phyloP scores from a whole-genome alignment of 78 protist genomes.

The Protostelium mycophagum region DNA sequence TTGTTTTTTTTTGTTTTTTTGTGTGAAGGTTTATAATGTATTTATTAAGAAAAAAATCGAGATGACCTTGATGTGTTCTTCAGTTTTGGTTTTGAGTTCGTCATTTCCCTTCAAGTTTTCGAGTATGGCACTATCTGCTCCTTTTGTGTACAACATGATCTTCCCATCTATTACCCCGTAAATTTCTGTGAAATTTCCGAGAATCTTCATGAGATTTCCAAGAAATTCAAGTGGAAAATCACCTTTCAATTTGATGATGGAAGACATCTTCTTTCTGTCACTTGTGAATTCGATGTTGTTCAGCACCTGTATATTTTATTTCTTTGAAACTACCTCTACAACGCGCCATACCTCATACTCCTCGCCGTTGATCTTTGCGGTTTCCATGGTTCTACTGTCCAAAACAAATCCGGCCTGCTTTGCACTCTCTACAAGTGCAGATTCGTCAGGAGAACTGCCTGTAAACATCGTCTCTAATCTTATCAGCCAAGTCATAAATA shows the following conservation, averaged over 20 bases:
- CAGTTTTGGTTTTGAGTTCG: background rate
- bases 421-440: conserved; percentile 73
- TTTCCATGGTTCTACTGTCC: conserved; percentile 19
- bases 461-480: conserved; percentile 19
- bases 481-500: no score
- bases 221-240: no score
- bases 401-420: conserved; percentile 56
- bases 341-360: no score
- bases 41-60: no score
- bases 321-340: background rate
- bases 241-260: conserved; percentile 7
- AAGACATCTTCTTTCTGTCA: conserved; percentile 50
- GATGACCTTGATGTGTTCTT: background rate
- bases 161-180: background rate
- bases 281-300: conserved; percentile 47
- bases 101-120: conserved; percentile 3
- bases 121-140: conserved; percentile 56
- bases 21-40: no score
- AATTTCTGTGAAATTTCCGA: background rate
- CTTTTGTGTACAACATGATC: conserved; percentile 18
- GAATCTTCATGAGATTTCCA: no score
- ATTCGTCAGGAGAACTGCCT: conserved; percentile 75
- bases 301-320: conserved; percentile 8
- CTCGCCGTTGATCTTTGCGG: background rate
- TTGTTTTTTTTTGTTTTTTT: no score